Evolutionary conservation across 2,329 filamentous ascomycete species (phyloP).

Genomic region (Cladosporium sp.): DNA sequence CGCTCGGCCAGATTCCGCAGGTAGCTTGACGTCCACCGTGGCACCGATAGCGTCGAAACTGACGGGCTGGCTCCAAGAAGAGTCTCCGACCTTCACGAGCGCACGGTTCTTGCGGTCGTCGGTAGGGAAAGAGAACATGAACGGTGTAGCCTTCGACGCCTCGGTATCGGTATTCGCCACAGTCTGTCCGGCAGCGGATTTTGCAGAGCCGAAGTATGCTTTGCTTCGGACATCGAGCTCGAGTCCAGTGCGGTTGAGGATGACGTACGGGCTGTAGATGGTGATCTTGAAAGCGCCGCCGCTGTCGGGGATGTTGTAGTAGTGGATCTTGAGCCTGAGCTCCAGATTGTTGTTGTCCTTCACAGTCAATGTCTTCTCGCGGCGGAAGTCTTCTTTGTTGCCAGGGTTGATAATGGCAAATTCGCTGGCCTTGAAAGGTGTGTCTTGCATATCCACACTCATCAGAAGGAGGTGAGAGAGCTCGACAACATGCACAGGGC

Average conservation of each 20-base stretch:
- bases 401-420: conserved; percentile 96
- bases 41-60: conserved; percentile 98
- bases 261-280: conserved; percentile 88
- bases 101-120: conserved; percentile 90
- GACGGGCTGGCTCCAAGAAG: conserved; percentile 93
- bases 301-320: conserved; percentile 81
- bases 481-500: conserved; percentile 94
- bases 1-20: conserved; percentile 60
- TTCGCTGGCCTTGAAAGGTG: conserved; percentile 86
- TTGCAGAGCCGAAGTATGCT: conserved; percentile 76
- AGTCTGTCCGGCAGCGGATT: conserved; percentile 74
- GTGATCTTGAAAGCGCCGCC: conserved; percentile 95
- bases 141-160: conserved; percentile 70
- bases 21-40: conserved; percentile 77
- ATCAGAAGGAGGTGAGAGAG: conserved; percentile 86
- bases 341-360: conserved; percentile 79
- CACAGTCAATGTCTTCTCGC: conserved; percentile 70
- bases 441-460: conserved; percentile 95
- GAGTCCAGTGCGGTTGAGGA: conserved; percentile 91
- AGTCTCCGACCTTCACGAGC: conserved; percentile 79
- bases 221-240: conserved; percentile 84
- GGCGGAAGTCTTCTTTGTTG: conserved; percentile 77
- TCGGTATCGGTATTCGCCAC: conserved; percentile 49
- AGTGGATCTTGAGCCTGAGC: conserved; percentile 79
- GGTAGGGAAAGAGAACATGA: conserved; percentile 91